Conservation (phyloP, 805 yeast species). For the Priceomyces fermenticarens region DNA sequence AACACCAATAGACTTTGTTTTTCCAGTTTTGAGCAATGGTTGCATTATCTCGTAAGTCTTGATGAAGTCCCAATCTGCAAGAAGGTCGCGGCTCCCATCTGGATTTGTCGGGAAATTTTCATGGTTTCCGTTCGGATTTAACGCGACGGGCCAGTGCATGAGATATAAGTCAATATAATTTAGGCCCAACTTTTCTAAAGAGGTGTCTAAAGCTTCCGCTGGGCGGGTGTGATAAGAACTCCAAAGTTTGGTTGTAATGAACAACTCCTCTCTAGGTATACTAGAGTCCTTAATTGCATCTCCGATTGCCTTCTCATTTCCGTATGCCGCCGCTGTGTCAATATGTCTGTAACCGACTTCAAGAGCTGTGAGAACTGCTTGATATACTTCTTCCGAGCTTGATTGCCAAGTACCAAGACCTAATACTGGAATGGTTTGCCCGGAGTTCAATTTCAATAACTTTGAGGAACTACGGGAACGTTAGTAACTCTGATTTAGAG, state of each 20-base stretch:
- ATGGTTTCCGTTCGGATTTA: constrained; percentile 38
- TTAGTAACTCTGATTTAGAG: too few species aligned
- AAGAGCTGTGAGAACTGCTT: constrained; percentile 57
- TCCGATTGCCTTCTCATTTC: constrained; percentile 66
- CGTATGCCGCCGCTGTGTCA: constrained; percentile 71
- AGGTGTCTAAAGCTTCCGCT: constrained; percentile 50
- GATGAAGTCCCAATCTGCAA: constrained; percentile 38
- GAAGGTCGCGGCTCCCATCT: constrained; percentile 33
- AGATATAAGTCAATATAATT: constrained; percentile 77
- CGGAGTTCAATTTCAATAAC: constrained; percentile 64
- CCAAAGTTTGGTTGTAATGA: constrained; percentile 72
- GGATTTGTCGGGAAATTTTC: constrained; percentile 29
- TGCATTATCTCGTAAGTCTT: constrained; percentile 59
- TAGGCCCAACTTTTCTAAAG: constrained; percentile 60
- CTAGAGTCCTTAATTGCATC: constrained; percentile 47
- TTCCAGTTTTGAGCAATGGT: constrained; percentile 49
- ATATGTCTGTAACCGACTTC: constrained; percentile 70
- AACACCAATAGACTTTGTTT: constrained; percentile 69
- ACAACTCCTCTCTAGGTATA: constrained; percentile 61
- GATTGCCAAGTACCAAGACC: constrained; percentile 75
- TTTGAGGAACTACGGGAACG: too few species aligned
- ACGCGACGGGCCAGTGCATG: constrained; percentile 75
- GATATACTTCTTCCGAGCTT: constrained; percentile 48
- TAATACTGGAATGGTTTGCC: constrained; percentile 56
- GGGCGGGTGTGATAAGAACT: constrained; percentile 51